A percentile compares a stretch with the other conserved stretches of the same genome.
Conservation (phyloP, 306 rosid genomes). For the Castanospermum australe region DNA sequence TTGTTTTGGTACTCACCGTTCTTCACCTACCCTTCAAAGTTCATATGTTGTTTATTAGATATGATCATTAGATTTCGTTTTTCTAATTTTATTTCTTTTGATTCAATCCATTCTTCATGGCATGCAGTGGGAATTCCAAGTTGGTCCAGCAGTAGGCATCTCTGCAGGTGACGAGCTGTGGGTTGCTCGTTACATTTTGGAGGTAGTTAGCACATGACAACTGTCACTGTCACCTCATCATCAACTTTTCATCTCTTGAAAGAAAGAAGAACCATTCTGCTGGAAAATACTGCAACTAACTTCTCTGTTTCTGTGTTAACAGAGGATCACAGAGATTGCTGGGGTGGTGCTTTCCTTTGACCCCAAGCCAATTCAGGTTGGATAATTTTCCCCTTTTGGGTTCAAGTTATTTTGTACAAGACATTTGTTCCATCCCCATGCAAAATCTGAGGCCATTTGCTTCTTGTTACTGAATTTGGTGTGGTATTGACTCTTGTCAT, state of each 20-base stretch:
- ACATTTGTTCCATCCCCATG: background rate
- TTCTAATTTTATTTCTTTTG: background rate
- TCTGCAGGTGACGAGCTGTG: conserved; percentile 86
- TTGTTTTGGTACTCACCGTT: background rate
- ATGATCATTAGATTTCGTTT: background rate
- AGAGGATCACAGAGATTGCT: conserved; percentile 94
- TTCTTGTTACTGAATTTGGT: background rate
- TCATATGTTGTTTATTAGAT: background rate
- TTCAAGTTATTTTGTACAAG: background rate
- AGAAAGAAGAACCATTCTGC: background rate
- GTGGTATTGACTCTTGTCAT: background rate
- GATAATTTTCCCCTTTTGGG: background rate
- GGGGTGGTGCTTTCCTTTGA: conserved; percentile 80
- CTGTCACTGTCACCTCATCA: background rate
- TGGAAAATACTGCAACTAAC: background rate
- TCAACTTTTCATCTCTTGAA: background rate
- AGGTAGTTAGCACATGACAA: conserved; percentile 65
- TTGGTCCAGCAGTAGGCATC: conserved; percentile 88
- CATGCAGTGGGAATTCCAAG: conserved; percentile 96
- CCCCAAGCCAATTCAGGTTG: conserved; percentile 91
- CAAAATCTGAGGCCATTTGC: background rate
- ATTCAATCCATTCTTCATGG: background rate
- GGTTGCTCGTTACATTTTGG: conserved; percentile 96
- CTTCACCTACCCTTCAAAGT: background rate
- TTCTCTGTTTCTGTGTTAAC: conserved; percentile 24